phyloP scores from a whole-genome alignment of 768 basidiomycete genomes.

The Lentinula boryana region DNA sequence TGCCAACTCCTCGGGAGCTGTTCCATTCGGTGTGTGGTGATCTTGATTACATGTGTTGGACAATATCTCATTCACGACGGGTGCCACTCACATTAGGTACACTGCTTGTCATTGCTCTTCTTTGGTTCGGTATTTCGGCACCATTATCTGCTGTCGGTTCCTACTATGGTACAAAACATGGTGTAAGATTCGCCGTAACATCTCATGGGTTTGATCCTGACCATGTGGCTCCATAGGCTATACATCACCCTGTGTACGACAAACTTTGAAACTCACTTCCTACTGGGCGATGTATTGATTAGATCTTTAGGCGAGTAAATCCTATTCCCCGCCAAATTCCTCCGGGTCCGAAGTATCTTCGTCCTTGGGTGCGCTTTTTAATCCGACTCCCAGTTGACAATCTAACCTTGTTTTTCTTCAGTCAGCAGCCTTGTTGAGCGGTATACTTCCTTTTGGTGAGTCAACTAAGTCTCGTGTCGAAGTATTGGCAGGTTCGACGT shows the following conservation, averaged over 20 bases:
- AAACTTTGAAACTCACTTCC: not conserved
- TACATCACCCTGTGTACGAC: conserved; percentile 66
- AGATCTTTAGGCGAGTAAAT: conserved; percentile 51
- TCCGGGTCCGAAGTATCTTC: conserved; percentile 77
- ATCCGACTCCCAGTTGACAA: conserved; percentile 1
- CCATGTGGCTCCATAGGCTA: conserved; percentile 32
- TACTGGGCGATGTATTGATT: not conserved
- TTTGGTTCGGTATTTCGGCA: conserved; percentile 94
- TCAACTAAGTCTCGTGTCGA: not conserved
- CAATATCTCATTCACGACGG: not conserved
- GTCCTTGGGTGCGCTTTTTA: conserved; percentile 56
- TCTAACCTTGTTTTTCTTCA: conserved; percentile 13
- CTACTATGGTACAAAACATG: conserved; percentile 82
- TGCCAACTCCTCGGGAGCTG: conserved; percentile 88
- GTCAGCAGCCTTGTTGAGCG: conserved; percentile 77
- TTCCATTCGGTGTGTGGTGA: conserved; percentile 74
- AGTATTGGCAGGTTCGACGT: not conserved
- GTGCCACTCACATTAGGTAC: conserved; percentile 44
- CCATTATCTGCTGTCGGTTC: conserved; percentile 84
- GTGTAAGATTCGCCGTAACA: conserved; percentile 41
- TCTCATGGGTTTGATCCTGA: not conserved
- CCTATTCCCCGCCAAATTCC: conserved; percentile 97
- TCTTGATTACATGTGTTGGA: not conserved
- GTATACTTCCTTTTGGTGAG: conserved; percentile 86
- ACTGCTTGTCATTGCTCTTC: conserved; percentile 72